A percentile compares a stretch with the other conserved stretches of the same genome.
These are phyloP conservation scores for Physaria fendleri DNA, from an alignment of 345 rosid genomes.

Conservation along the genomic window DNA sequence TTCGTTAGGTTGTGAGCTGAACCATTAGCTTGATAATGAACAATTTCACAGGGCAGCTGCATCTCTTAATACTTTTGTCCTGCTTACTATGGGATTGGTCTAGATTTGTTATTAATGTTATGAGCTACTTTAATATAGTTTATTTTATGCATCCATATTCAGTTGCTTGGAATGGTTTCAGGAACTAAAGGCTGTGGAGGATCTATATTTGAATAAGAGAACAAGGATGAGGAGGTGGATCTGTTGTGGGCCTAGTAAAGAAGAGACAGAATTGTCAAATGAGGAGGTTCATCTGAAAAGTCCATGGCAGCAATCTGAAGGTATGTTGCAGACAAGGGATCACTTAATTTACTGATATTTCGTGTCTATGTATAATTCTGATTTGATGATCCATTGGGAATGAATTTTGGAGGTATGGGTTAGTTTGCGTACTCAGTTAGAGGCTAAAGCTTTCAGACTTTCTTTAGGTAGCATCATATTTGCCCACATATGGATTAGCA, in stretches of 20 bases:
- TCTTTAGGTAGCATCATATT: neutral
- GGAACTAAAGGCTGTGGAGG: slow-evolving; percentile 33
- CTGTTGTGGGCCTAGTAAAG: slow-evolving; percentile 62
- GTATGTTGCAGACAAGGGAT: slow-evolving; percentile 31
- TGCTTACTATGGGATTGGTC: neutral
- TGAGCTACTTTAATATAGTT: slow-evolving; percentile 3
- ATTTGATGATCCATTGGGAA: neutral
- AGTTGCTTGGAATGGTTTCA: slow-evolving; percentile 41
- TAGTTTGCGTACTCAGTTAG: neutral
- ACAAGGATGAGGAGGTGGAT: slow-evolving; percentile 75
- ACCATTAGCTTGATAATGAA: neutral
- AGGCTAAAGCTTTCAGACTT: neutral
- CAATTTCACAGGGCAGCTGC: neutral
- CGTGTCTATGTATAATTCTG: neutral
- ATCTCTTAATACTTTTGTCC: neutral
- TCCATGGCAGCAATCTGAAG: slow-evolving; percentile 49
- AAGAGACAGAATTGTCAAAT: slow-evolving; percentile 50
- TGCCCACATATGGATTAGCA: neutral
- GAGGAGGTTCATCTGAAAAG: slow-evolving; percentile 46
- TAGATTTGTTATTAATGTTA: neutral
- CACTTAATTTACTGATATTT: neutral
- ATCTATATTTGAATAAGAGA: slow-evolving; percentile 38
- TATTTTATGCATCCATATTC: neutral
- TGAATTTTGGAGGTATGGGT: neutral
- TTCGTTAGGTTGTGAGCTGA: neutral